A percentile compares a stretch with the other conserved stretches of the same genome.
Conservation (phyloP, 768 basidiomycete genomes). For the Amanita pallidorosea region DNA sequence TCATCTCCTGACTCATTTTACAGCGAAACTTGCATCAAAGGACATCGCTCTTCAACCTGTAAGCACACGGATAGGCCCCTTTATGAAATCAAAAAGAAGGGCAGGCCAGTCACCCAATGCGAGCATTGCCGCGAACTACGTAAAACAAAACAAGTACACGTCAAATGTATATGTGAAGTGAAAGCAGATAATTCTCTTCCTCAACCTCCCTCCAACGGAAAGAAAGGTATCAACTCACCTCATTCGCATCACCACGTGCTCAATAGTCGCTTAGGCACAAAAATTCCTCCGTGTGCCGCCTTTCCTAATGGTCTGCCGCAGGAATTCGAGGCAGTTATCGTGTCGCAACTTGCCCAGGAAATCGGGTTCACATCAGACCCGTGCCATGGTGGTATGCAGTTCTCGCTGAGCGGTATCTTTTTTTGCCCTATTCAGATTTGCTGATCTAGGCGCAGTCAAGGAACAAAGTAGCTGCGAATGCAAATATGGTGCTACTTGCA, state of each 20-base stretch:
- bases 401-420: constrained; percentile 31
- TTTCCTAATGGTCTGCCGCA: constrained; percentile 72
- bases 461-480: constrained; percentile 29
- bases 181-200: constrained; percentile 44
- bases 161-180: constrained; percentile 78
- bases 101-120: constrained; percentile 87
- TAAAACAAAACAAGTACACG: constrained; percentile 78
- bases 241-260: constrained; percentile 28
- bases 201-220: constrained; percentile 25
- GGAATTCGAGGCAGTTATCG: constrained; percentile 57
- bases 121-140: constrained; percentile 77
- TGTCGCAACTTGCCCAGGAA: constrained; percentile 33
- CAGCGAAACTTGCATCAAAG: constrained; percentile 91
- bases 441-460: constrained; percentile 37
- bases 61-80: constrained; percentile 82
- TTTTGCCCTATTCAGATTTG: constrained; percentile 23
- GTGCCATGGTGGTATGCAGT: constrained; percentile 55
- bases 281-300: constrained; percentile 59
- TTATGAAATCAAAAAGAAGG: constrained; percentile 90
- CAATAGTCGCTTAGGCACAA: constrained; percentile 33
- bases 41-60: constrained; percentile 84
- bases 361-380: constrained; percentile 40
- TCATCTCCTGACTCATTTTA: constrained; percentile 7
- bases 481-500: constrained; percentile 40
- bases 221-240: constrained; percentile 52